Conservation (phyloP, 2,329 filamentous ascomycete species). For the Phaeosphaeria sp. region DNA sequence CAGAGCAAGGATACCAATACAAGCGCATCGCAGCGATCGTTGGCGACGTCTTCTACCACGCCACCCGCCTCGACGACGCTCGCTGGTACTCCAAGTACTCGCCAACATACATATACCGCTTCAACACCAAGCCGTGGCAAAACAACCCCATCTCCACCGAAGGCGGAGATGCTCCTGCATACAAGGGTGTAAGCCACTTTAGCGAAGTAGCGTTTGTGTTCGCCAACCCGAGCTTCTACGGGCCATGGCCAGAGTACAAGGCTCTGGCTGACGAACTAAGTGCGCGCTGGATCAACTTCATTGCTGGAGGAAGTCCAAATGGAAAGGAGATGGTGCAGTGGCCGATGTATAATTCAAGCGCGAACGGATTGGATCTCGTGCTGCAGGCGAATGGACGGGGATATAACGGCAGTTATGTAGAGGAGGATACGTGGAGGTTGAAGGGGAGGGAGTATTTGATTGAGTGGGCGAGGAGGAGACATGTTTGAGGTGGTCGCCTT, state of each 20-base stretch:
- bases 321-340: conserved; percentile 44
- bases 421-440: conserved; percentile 53
- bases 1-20: conserved; percentile 54
- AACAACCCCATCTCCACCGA: conserved; percentile 40
- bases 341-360: conserved; percentile 50
- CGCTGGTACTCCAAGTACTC: conserved; percentile 57
- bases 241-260: conserved; percentile 49
- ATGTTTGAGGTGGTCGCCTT: conserved; percentile 32
- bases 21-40: conserved; percentile 60
- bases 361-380: conserved; percentile 52
- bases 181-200: conserved; percentile 62
- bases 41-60: conserved; percentile 65
- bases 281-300: conserved; percentile 55
- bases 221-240: conserved; percentile 49
- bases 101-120: conserved; percentile 66
- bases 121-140: conserved; percentile 56
- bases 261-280: conserved; percentile 54
- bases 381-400: conserved; percentile 52
- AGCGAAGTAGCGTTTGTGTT: conserved; percentile 58
- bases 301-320: conserved; percentile 49
- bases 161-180: conserved; percentile 52
- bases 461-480: conserved; percentile 46
- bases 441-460: conserved; percentile 51
- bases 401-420: conserved; percentile 51
- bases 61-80: conserved; percentile 54